Evolutionary conservation across 306 rosid genomes (phyloP).

Genomic region (Begonia masoniana): DNA sequence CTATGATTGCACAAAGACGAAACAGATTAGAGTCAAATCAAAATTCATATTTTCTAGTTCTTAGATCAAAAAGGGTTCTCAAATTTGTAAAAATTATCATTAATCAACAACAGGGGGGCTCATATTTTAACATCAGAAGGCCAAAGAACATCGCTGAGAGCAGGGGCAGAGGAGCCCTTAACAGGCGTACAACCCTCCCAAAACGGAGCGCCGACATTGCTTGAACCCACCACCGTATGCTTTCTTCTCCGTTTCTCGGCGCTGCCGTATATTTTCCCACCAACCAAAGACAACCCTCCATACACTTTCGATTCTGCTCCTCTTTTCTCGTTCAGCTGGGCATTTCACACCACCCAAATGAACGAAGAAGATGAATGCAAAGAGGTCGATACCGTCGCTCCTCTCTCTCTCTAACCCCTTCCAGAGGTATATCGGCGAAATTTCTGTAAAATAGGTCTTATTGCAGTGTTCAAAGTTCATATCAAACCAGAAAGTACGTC

Average conservation of each 20-base stretch:
- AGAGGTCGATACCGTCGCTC: too few species aligned
- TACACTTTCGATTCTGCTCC: too few species aligned
- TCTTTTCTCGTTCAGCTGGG: too few species aligned
- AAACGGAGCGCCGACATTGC: constrained; percentile 32
- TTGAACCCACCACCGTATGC: constrained; percentile 22
- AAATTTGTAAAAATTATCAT: background rate
- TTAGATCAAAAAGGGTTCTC: background rate
- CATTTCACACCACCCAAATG: too few species aligned
- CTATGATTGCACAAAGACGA: too few species aligned
- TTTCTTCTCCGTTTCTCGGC: constrained; percentile 8
- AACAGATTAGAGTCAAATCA: too few species aligned
- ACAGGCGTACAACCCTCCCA: constrained; percentile 68
- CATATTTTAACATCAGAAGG: constrained; percentile 58
- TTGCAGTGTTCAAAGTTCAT: too few species aligned
- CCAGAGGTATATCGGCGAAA: too few species aligned
- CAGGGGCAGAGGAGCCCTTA: constrained; percentile 40
- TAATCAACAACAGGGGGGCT: too few species aligned
- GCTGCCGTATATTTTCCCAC: background rate
- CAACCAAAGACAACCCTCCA: background rate
- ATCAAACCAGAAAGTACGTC: background rate
- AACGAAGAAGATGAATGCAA: too few species aligned
- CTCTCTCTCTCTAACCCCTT: too few species aligned
- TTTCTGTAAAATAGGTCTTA: too few species aligned
- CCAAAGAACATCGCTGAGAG: constrained; percentile 76
- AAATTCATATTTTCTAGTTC: background rate